A percentile compares a stretch with the other conserved stretches of the same genome.
Conservation (phyloP, 176 grass and related monocot genomes). For the Bolboschoenus planiculmis region DNA sequence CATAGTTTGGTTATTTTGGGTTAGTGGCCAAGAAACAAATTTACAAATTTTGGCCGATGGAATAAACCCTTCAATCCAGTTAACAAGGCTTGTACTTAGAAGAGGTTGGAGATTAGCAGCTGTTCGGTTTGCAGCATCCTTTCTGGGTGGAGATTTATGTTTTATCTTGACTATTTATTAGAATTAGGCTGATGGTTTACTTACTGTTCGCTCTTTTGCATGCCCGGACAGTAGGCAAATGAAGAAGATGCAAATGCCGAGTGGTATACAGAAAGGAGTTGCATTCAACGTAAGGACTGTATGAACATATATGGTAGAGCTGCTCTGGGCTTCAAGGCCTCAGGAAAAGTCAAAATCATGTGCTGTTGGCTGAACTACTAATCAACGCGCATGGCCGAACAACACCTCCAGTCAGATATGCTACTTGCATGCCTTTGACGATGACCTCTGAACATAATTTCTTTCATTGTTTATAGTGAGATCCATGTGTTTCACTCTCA, state of each 20-base stretch:
- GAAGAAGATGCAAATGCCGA: not conserved
- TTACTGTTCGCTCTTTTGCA: not conserved
- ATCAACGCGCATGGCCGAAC: no score
- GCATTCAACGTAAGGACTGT: no score
- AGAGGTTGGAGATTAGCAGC: not conserved
- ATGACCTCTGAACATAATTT: not conserved
- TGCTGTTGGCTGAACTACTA: no score
- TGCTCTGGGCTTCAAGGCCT: no score
- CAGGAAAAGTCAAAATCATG: no score
- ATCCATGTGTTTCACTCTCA: not conserved
- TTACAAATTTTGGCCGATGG: not conserved
- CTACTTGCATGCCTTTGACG: not conserved
- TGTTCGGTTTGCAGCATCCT: not conserved
- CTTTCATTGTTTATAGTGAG: not conserved
- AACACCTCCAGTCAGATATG: not conserved
- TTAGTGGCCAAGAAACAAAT: not conserved
- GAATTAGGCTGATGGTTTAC: not conserved
- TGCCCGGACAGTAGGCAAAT: not conserved
- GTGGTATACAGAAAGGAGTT: no score
- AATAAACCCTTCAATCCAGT: not conserved
- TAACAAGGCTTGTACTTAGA: not conserved
- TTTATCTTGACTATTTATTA: not conserved
- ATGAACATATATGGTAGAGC: no score
- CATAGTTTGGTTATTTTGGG: not conserved
- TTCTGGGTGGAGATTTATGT: not conserved